Evolutionary conservation across 1,284 basidiomycete species (phyloP).

Genomic region (Dichomitus squalens): DNA sequence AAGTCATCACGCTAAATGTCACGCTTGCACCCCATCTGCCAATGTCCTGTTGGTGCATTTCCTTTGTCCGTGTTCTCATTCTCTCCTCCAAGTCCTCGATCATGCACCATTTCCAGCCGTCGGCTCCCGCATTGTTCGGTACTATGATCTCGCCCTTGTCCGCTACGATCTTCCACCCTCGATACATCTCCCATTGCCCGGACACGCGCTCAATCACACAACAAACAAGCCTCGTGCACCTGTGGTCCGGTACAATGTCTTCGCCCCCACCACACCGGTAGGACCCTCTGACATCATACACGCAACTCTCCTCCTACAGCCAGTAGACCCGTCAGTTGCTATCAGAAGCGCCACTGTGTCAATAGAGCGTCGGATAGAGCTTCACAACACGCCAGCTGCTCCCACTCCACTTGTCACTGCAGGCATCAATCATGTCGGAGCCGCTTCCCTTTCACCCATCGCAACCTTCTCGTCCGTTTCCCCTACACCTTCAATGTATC

Average conservation of each 20-base stretch:
- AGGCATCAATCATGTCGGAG: slow-evolving; percentile 27
- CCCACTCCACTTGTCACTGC: slow-evolving; percentile 26
- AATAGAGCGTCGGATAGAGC: slow-evolving; percentile 43
- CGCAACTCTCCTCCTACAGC: slow-evolving; percentile 37
- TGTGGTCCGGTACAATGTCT: slow-evolving; percentile 38
- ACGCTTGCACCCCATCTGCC: slow-evolving; percentile 23
- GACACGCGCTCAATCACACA: slow-evolving; percentile 24
- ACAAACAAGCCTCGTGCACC: slow-evolving; percentile 37
- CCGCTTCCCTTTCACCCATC: slow-evolving; percentile 29
- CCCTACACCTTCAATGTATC: slow-evolving; percentile 11
- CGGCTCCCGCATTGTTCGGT: slow-evolving; percentile 65
- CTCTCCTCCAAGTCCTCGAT: slow-evolving; percentile 53
- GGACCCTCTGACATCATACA: slow-evolving; percentile 44
- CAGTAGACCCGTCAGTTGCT: slow-evolving; percentile 35
- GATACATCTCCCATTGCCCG: slow-evolving; percentile 24
- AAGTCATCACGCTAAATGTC: slow-evolving; percentile 33
- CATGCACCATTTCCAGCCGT: slow-evolving; percentile 66
- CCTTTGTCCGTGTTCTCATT: slow-evolving; percentile 21
- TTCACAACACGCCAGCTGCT: slow-evolving; percentile 30
- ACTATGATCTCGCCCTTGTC: slow-evolving; percentile 66
- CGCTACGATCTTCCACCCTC: slow-evolving; percentile 55
- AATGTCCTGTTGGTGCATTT: slow-evolving; percentile 7
- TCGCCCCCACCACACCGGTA: slow-evolving; percentile 38
- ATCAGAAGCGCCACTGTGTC: slow-evolving; percentile 39
- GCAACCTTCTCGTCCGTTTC: slow-evolving; percentile 15